Conservation (phyloP, 2,329 filamentous ascomycete species). For the Penicillium frequentans region DNA sequence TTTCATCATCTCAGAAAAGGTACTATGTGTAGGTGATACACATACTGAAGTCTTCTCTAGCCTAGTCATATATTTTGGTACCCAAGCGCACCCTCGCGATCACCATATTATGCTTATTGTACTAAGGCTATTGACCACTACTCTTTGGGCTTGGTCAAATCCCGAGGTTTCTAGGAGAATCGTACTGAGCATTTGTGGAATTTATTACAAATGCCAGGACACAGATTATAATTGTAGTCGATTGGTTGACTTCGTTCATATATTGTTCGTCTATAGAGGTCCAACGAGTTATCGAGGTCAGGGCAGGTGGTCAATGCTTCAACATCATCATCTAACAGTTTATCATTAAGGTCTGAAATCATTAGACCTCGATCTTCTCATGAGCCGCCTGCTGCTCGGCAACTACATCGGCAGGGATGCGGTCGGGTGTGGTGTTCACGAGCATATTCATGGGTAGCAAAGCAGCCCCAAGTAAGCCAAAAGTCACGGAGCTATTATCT, state of each 20-base stretch:
- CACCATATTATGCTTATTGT: too few species aligned
- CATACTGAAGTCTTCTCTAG: too few species aligned
- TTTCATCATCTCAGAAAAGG: too few species aligned
- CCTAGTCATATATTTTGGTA: too few species aligned
- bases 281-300: neutral
- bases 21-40: too few species aligned
- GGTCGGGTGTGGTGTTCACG: slow-evolving; percentile 42
- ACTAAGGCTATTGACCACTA: too few species aligned
- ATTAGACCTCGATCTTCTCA: slow-evolving; percentile 3
- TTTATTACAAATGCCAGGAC: too few species aligned
- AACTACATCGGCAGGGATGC: slow-evolving; percentile 42
- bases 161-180: too few species aligned
- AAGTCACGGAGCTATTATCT: slow-evolving; percentile 37
- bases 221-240: neutral
- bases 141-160: too few species aligned
- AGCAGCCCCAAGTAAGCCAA: slow-evolving; percentile 38
- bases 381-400: slow-evolving; percentile 30
- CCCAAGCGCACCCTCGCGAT: too few species aligned
- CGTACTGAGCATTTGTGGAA: too few species aligned
- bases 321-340: neutral
- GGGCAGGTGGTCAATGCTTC: neutral
- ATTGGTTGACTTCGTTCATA: neutral
- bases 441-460: slow-evolving; percentile 40
- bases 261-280: neutral
- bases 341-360: neutral